Conservation (phyloP, 2,329 filamentous ascomycete genomes). For the Aspergillus candidus region DNA sequence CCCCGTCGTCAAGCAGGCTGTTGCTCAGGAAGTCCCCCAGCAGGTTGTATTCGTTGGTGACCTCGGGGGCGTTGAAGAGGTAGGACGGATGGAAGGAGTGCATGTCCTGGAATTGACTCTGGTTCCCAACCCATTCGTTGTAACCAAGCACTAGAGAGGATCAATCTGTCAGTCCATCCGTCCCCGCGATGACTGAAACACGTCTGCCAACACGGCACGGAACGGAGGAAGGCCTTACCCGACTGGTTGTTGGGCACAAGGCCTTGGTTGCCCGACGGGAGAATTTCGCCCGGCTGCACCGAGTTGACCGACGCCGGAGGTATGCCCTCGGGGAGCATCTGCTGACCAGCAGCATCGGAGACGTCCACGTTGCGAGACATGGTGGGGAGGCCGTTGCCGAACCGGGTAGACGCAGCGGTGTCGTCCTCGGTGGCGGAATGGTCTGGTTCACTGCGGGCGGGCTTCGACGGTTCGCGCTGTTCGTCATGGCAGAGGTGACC, state of each 20-base stretch:
- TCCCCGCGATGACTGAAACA: constrained; percentile 1
- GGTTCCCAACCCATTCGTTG: constrained; percentile 72
- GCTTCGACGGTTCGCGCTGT: constrained; percentile 80
- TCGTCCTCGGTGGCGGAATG: constrained; percentile 57
- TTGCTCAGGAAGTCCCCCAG: constrained; percentile 95
- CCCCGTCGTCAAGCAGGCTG: constrained; percentile 78
- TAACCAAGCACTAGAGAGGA: constrained; percentile 63
- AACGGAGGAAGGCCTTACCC: constrained; percentile 53
- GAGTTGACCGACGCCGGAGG: constrained; percentile 47
- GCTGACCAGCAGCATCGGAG: constrained; percentile 47
- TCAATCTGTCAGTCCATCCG: constrained; percentile 21
- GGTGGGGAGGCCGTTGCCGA: constrained; percentile 38
- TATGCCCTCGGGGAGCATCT: constrained; percentile 42
- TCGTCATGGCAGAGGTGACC: constrained; percentile 98
- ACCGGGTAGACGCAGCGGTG: constrained; percentile 41
- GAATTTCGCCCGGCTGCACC: constrained; percentile 58
- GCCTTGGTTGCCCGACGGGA: constrained; percentile 62
- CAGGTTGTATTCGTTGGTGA: constrained; percentile 93
- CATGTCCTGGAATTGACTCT: constrained; percentile 89
- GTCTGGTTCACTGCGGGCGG: constrained; percentile 61
- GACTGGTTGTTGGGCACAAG: constrained; percentile 62
- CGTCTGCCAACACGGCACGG: not conserved
- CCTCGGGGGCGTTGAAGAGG: constrained; percentile 90
- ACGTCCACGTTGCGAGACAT: constrained; percentile 53
- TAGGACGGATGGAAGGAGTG: constrained; percentile 89